Evolutionary conservation across 1,139 yeast genomes (phyloP).

Genomic region (Zygoascus hellenicus): DNA sequence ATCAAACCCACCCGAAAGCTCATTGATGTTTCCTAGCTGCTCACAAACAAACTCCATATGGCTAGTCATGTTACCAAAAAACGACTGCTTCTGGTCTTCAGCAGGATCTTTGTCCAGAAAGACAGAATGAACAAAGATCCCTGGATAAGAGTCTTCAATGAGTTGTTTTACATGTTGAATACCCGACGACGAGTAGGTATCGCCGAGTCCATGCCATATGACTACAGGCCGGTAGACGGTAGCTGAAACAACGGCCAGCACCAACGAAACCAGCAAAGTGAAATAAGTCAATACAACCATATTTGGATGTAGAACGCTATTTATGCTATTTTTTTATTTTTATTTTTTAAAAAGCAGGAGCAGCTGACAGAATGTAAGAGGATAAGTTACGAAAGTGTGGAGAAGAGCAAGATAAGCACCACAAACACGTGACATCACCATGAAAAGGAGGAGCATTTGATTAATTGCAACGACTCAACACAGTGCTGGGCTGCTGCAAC

Average conservation of each 20-base stretch:
- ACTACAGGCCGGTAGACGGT: slow-evolving; percentile 46
- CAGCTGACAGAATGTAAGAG: too few relatives aligned
- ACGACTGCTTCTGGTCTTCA: slow-evolving; percentile 49
- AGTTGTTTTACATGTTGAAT: slow-evolving; percentile 45
- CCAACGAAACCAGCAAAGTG: too few relatives aligned
- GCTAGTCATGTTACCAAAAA: slow-evolving; percentile 56
- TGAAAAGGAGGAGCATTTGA: too few relatives aligned
- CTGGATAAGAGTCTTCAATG: slow-evolving; percentile 46
- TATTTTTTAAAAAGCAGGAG: too few relatives aligned
- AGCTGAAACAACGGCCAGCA: background rate
- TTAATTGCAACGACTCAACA: too few relatives aligned
- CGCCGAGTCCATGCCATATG: slow-evolving; percentile 85
- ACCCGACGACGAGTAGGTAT: slow-evolving; percentile 58
- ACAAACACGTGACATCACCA: too few relatives aligned
- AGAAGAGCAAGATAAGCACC: too few relatives aligned
- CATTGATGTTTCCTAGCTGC: slow-evolving; percentile 38
- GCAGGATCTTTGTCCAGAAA: slow-evolving; percentile 45
- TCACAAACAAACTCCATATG: slow-evolving; percentile 38
- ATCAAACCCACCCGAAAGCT: slow-evolving; percentile 53
- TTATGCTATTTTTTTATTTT: too few relatives aligned
- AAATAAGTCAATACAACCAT: too few relatives aligned
- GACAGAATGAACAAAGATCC: slow-evolving; percentile 48
- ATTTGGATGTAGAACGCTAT: too few relatives aligned
- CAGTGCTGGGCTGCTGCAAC: too few relatives aligned
- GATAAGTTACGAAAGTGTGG: too few relatives aligned